Evolutionary conservation across 2,329 filamentous ascomycete species (phyloP).

Genomic region (Microcyclospora tardicrescens): DNA sequence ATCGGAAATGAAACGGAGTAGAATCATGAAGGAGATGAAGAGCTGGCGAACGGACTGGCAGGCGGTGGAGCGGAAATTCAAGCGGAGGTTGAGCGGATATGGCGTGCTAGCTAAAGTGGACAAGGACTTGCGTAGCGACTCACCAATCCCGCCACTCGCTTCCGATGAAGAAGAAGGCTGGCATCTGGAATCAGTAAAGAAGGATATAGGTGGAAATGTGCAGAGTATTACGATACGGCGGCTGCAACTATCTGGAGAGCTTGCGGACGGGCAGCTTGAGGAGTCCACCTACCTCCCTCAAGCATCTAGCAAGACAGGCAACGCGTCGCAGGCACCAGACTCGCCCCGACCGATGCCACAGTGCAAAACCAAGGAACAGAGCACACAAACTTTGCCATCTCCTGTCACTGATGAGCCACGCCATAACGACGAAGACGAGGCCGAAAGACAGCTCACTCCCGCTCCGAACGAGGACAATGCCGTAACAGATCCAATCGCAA

Average conservation of each 20-base stretch:
- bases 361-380: slow-evolving; percentile 4
- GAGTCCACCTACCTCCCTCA: slow-evolving; percentile 1
- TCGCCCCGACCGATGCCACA: slow-evolving; percentile 1
- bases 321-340: slow-evolving; percentile 2
- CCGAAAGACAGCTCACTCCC: background rate
- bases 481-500: background rate
- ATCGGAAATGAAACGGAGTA: slow-evolving; percentile 7
- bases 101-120: slow-evolving; percentile 11
- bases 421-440: slow-evolving; percentile 2
- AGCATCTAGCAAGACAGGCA: background rate
- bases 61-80: slow-evolving; percentile 21
- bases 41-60: slow-evolving; percentile 25
- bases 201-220: slow-evolving; percentile 11
- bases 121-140: slow-evolving; percentile 4
- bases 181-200: slow-evolving; percentile 16
- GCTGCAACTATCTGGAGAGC: slow-evolving; percentile 6
- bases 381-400: background rate
- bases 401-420: slow-evolving; percentile 2
- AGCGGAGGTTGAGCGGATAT: slow-evolving; percentile 17
- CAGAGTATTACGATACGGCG: slow-evolving; percentile 16
- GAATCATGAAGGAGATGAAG: slow-evolving; percentile 20
- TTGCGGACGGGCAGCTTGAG: slow-evolving; percentile 1
- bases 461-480: slow-evolving; percentile 2
- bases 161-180: slow-evolving; percentile 10
- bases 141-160: slow-evolving; percentile 1